A percentile compares a stretch with the other conserved stretches of the same genome.
Evolutionary conservation across 1,139 yeast species (phyloP).

Genomic region (Suhomyces anneliseae): DNA sequence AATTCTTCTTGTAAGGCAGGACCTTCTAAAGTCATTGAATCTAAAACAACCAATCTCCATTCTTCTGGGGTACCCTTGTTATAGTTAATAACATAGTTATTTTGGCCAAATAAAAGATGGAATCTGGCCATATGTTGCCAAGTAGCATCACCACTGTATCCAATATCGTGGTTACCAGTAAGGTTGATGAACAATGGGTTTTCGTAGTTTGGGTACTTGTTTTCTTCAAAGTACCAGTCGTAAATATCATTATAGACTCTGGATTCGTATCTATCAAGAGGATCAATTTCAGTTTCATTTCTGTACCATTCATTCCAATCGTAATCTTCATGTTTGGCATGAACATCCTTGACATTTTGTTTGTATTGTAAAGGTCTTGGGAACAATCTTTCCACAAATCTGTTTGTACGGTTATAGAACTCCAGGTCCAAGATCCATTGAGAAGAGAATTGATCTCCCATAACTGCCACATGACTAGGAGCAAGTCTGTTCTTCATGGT

Average conservation of each 20-base stretch:
- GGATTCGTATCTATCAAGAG: slow-evolving; percentile 46
- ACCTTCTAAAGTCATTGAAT: slow-evolving; percentile 83
- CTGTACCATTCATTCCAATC: slow-evolving; percentile 55
- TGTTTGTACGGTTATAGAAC: slow-evolving; percentile 71
- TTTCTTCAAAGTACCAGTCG: slow-evolving; percentile 58
- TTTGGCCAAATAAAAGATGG: slow-evolving; percentile 71
- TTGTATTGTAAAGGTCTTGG: slow-evolving; percentile 54
- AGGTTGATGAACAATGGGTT: slow-evolving; percentile 70
- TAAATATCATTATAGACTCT: slow-evolving; percentile 58
- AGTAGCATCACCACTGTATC: slow-evolving; percentile 93
- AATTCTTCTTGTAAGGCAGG: slow-evolving; percentile 82
- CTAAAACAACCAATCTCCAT: slow-evolving; percentile 84
- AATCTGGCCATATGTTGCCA: slow-evolving; percentile 87
- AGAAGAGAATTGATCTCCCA: slow-evolving; percentile 93
- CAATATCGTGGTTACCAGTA: slow-evolving; percentile 95
- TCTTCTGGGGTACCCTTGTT: slow-evolving; percentile 61
- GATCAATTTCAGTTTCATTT: slow-evolving; percentile 39
- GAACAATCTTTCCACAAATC: slow-evolving; percentile 68
- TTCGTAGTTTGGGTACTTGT: slow-evolving; percentile 32
- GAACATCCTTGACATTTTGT: slow-evolving; percentile 47
- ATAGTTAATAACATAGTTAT: slow-evolving; percentile 76
- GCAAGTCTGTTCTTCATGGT: slow-evolving; percentile 59
- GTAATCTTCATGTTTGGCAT: slow-evolving; percentile 46
- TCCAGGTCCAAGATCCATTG: slow-evolving; percentile 94
- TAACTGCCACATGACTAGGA: slow-evolving; percentile 82